Percentiles rank a stretch among this genome's conserved stretches.
phyloP scores from a whole-genome alignment of 352 stramenopile species.

The Globisporangium heterothallicum region DNA sequence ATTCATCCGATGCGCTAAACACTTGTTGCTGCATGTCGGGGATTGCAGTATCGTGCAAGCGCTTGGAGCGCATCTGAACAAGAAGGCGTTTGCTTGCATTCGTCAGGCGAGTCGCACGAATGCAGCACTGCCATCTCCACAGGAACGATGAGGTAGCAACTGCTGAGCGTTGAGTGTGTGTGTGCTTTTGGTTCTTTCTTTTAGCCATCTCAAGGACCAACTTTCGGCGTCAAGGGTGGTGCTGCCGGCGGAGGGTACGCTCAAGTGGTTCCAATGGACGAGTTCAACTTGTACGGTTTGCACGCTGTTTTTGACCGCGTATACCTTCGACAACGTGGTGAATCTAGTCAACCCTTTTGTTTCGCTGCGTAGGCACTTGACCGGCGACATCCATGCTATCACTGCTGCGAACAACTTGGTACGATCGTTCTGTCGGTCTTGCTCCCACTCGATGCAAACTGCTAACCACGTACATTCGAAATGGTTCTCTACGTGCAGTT shows the following conservation, averaged over 20 bases:
- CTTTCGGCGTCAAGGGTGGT: constrained; percentile 97
- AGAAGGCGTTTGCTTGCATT: constrained; percentile 96
- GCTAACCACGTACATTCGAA: neutral
- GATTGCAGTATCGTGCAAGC: constrained; percentile 96
- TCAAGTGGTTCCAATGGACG: constrained; percentile 95
- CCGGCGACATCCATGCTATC: constrained; percentile 98
- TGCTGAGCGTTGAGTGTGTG: no score
- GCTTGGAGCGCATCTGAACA: constrained; percentile 88
- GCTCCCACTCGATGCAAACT: neutral
- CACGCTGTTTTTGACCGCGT: neutral
- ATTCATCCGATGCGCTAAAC: neutral
- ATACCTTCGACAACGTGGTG: no score
- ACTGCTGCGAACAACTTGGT: constrained; percentile 97
- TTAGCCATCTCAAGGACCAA: constrained; percentile 95
- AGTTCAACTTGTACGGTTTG: constrained; percentile 95
- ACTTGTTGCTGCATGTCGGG: constrained; percentile 25
- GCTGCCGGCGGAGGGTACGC: constrained; percentile 87
- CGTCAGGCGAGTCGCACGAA: constrained; percentile 82
- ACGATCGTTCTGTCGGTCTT: neutral
- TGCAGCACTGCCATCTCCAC: no score
- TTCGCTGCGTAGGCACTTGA: constrained; percentile 83
- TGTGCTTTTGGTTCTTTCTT: constrained; percentile 14
- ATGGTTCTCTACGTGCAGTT: constrained; percentile 32
- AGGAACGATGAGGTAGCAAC: no score
- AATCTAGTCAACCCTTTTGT: no score